These are phyloP conservation scores for Penicillium janthinellum DNA, from an alignment of 2,329 filamentous ascomycete genomes.

Conservation along the genomic window DNA sequence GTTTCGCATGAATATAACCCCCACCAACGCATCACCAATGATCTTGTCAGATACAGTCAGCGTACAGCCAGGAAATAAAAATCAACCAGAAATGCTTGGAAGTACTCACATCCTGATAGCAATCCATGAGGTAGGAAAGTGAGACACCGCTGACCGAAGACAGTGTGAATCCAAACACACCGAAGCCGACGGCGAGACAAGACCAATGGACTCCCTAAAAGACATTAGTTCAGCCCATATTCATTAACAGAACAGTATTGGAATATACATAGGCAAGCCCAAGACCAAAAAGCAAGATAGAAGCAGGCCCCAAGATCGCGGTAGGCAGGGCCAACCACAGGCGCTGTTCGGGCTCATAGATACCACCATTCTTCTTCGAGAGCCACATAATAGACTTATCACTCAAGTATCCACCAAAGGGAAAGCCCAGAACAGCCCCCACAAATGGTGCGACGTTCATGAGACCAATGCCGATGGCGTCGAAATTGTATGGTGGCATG, in stretches of 20 bases:
- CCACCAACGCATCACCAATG: constrained; percentile 51
- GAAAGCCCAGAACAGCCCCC: constrained; percentile 40
- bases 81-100: too few relatives aligned
- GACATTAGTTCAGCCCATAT: constrained; percentile 4
- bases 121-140: constrained; percentile 35
- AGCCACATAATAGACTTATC: constrained; percentile 44
- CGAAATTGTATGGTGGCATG: constrained; percentile 44
- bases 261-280: constrained; percentile 30
- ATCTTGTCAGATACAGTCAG: constrained; percentile 34
- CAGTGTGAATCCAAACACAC: constrained; percentile 22
- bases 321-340: constrained; percentile 36
- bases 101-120: constrained; percentile 30
- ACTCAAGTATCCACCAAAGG: constrained; percentile 39
- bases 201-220: constrained; percentile 30
- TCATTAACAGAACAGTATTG: not conserved
- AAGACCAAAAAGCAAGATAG: constrained; percentile 45
- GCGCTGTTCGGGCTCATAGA: constrained; percentile 51
- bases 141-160: constrained; percentile 26
- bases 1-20: constrained; percentile 50
- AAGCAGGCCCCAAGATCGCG: constrained; percentile 35
- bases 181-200: constrained; percentile 31
- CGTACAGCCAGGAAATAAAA: not conserved
- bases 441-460: constrained; percentile 46
- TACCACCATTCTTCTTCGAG: constrained; percentile 41
- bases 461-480: constrained; percentile 39